Base-by-base conservation (phyloP, 139 green algal genomes). In the Coelastrella sp. region DNA sequence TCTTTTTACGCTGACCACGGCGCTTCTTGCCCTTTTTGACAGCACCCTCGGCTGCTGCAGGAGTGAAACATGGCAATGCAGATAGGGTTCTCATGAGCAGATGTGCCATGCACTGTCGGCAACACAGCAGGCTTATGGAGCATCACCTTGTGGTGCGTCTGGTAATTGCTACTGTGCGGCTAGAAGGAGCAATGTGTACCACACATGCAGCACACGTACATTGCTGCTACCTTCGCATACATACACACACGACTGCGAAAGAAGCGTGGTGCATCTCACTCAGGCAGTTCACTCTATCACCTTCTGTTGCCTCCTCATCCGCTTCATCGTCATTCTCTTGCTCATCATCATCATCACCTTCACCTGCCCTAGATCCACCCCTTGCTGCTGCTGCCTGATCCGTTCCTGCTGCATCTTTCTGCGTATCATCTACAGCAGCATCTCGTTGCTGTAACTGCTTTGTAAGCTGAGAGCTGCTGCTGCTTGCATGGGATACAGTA, bases 1-100 rank as follows among this genome's bases (percentile, higher is more conserved):
- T 90, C 38, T 89, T 92, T 34, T 89, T 91, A 43, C 87, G 88
- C 27, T 86, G 48, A 2, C 78, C 78, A 21, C 78, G 60, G 5
- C 78, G 86, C 60, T 90, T 92, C 85, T 89, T 91, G 5, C 15
- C 69, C 1, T 71, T 85, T 34, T 73, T 67, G 1, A 63, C 63
- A 32, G 35, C 43, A 1, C 57, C 68, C 57, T 84, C 84, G 50
- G 62, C 62, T 32, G n/a, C 15, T 13, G 15, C 11, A 57, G 11
- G 15, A 13, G 11, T 53, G 45, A 53, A 0, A 23, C 45, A 2
- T 1, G 11, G 15, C 45, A 57, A 57, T 57, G 45, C 45, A 57
- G 0, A 13, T 0, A 57, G 0, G 45, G n/a, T n/a, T n/a, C n/a
- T n/a, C n/a, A n/a, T n/a, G n/a, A n/a, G n/a, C n/a, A n/a, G n/a